Conservation (phyloP, 495 filamentous ascomycete genomes). For the Neurospora sp. region DNA sequence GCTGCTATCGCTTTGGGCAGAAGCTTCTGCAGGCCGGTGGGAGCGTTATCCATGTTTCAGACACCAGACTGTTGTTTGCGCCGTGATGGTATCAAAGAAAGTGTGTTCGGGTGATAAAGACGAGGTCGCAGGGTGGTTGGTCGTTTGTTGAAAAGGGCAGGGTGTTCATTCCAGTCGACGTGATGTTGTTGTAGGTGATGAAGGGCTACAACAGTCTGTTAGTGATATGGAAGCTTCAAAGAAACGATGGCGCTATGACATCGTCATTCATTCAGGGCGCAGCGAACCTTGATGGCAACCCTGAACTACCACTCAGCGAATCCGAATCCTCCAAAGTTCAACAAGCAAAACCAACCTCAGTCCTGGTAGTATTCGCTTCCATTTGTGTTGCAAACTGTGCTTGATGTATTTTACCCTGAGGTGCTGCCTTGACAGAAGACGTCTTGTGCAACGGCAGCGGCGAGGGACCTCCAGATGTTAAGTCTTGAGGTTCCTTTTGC, state of each 20-base stretch:
- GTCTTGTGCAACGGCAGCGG: background rate
- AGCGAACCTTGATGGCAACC: background rate
- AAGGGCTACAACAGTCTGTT: background rate
- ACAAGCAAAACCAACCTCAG: background rate
- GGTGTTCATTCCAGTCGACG: background rate
- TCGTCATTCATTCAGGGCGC: slow-evolving; percentile 4
- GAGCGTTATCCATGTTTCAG: slow-evolving; percentile 16
- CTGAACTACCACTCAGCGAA: background rate
- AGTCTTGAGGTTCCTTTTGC: background rate
- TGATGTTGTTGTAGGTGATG: background rate
- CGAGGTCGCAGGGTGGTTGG: background rate
- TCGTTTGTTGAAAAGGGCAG: background rate
- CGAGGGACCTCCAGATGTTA: background rate
- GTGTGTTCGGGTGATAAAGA: background rate
- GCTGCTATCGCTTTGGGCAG: slow-evolving; percentile 33
- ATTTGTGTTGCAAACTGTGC: background rate
- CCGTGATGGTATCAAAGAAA: background rate
- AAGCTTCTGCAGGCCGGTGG: slow-evolving; percentile 37
- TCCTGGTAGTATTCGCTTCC: background rate
- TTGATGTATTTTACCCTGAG: background rate
- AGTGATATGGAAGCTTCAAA: background rate
- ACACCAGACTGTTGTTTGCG: background rate
- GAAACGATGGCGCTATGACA: slow-evolving; percentile 4
- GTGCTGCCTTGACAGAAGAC: background rate
- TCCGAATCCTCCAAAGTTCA: background rate